Evolutionary conservation across 495 filamentous ascomycete genomes (phyloP), one percentile per base, ranked within the genome.

Genomic region (Penicillium pulvis): DNA sequence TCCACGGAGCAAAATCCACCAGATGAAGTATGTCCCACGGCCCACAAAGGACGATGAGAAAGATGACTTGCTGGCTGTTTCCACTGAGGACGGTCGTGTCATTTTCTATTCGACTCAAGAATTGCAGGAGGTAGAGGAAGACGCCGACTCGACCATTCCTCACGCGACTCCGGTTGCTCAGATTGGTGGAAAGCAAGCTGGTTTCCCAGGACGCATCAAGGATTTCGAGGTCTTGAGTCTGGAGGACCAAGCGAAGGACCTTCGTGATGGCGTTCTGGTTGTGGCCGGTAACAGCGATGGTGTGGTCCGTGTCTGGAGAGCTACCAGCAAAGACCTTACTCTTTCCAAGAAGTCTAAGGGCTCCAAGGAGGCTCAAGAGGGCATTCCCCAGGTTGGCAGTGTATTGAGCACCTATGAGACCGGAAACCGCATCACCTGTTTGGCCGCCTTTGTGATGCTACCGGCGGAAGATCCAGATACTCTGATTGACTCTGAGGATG

Each of bases 41-140:
- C 66, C 75, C 28, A 46, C 64, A 30, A 67, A 77, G 16, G 74
- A 75, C 17, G 75, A 78, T 28, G 64, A 71, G 20, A 70, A 76
- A 31, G 75, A 73, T 16, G 75, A 79, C 16, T 67, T 93, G 10
- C 69, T 98, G 42, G 87, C 86, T 1, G 77, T 95, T 7, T 90
- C 92, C n/a, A 97, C 94, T 0, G 94, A 98, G 69, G 93, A 98
- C 71, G 94, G 95, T 19, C 80, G 89, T 44, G 78, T 98, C 19
- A 61, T 96, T 35, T 96, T 98, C 71, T 97, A 91, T 68, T 86
- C 86, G 45, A 92, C 90, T 3, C 74, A 61, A 64, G 75, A 56
- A 52, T 73, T 75, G 30, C 65, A 67, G 19, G 46, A 70, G 17
- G 58, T 60, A 2, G 65, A 67, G 28, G 65, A 77, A 7, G 68